A percentile compares a stretch with the other conserved stretches of the same genome.
Conservation (phyloP, 1,139 yeast species). For the Groenewaldozyma auringiensis region DNA sequence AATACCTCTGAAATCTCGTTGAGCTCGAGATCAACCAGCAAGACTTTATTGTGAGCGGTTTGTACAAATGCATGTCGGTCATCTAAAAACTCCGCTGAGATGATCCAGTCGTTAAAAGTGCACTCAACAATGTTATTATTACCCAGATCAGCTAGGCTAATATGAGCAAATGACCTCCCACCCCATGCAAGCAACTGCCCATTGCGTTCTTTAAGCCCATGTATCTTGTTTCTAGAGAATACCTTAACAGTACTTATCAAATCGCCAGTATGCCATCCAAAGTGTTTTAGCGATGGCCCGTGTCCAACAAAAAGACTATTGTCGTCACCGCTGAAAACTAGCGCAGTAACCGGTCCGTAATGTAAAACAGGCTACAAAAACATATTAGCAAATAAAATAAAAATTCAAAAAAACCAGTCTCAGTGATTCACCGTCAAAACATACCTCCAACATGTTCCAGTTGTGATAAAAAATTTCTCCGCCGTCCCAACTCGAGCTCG, state of each 20-base stretch:
- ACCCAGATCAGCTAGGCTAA: constrained; percentile 18
- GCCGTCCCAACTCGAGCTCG: not conserved
- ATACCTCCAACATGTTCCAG: not conserved
- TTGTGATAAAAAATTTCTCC: not conserved
- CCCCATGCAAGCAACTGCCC: constrained; percentile 54
- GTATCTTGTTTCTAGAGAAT: constrained; percentile 69
- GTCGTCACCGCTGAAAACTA: constrained; percentile 36
- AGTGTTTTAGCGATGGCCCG: constrained; percentile 61
- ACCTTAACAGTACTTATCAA: constrained; percentile 40
- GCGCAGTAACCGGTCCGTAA: constrained; percentile 69
- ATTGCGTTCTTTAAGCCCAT: constrained; percentile 47
- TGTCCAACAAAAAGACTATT: constrained; percentile 54
- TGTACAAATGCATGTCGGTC: constrained; percentile 39
- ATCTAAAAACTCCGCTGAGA: constrained; percentile 44
- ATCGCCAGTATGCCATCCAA: constrained; percentile 38
- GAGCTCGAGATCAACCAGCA: constrained; percentile 34
- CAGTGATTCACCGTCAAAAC: not conserved
- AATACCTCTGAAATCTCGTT: constrained; percentile 35
- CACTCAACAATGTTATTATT: constrained; percentile 33
- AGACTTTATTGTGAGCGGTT: constrained; percentile 74
- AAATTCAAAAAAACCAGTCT: too few relatives aligned
- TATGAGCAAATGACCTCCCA: constrained; percentile 55
- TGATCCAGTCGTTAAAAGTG: constrained; percentile 70
- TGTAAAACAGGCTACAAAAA: constrained; percentile 31
- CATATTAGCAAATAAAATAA: not conserved